These are phyloP conservation scores for Cystobasidium pallidum DNA, from an alignment of 1,284 basidiomycete genomes.

Conservation along the genomic window DNA sequence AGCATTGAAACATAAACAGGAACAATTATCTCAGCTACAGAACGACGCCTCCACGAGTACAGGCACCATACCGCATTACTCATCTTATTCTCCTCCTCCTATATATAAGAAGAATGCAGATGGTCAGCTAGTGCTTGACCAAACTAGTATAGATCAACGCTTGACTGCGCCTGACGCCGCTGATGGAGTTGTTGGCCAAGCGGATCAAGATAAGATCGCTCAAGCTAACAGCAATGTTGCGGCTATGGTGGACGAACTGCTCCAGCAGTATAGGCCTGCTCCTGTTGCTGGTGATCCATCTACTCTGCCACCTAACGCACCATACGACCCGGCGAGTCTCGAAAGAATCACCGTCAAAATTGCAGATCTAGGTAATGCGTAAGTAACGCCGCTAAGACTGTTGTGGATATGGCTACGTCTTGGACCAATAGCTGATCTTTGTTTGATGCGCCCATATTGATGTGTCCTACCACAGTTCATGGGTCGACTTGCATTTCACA, in stretches of 20 bases:
- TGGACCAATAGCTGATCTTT: too few species aligned
- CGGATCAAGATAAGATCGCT: slow-evolving; percentile 47
- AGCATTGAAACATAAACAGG: slow-evolving; percentile 41
- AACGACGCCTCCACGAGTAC: background rate
- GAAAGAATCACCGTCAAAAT: slow-evolving; percentile 98
- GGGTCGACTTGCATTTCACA: slow-evolving; percentile 90
- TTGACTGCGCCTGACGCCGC: slow-evolving; percentile 21
- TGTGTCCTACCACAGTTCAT: slow-evolving; percentile 54
- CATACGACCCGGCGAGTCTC: slow-evolving; percentile 63
- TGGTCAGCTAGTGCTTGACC: slow-evolving; percentile 15
- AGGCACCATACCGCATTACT: background rate
- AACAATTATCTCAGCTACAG: slow-evolving; percentile 18
- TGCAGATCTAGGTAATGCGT: slow-evolving; percentile 73
- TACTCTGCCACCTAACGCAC: slow-evolving; percentile 59
- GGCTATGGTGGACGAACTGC: slow-evolving; percentile 36
- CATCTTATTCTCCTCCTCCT: slow-evolving; percentile 18
- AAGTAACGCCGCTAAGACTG: slow-evolving; percentile 4
- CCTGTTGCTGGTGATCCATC: slow-evolving; percentile 63
- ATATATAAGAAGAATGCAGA: slow-evolving; percentile 29
- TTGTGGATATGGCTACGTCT: too few species aligned
- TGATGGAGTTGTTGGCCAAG: background rate
- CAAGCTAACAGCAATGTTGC: slow-evolving; percentile 46
- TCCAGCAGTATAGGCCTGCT: slow-evolving; percentile 56
- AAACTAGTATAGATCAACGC: slow-evolving; percentile 10
- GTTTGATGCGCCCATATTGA: too few species aligned